Evolutionary conservation across 2,329 filamentous ascomycete species (phyloP), one percentile per base, ranked within the genome.

Genomic region (Apiospora hydei): DNA sequence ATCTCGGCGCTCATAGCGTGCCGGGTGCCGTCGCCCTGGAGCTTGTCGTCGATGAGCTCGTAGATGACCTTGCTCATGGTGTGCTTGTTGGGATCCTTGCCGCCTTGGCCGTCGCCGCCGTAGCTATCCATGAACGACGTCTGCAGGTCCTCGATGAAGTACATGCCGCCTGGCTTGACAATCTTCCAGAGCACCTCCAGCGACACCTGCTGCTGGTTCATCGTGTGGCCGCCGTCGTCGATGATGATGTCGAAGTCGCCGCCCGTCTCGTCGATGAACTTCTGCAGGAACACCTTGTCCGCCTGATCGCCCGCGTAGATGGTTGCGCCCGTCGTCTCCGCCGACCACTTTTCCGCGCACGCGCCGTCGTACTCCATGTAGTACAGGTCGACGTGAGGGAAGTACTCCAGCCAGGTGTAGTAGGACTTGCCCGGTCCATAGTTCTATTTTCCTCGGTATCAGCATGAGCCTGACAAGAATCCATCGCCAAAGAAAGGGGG

Each of bases 271-370:
- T 71, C 69, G 46, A 82, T 75, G 73, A 84, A 83, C 6, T 76
- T 71, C 8, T 80, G 72, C n/a, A 85, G 78, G 67, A 84, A 84
- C 0, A 69, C 66, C 3, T 75, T 73, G 69, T 84, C 80, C 8
- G 81, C 81, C 69, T 84, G 84, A 70, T 85, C 81, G 4, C 84
- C 82, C 6, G 80, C 75, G 73, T 81, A 84, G 53, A 85, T 81
- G 38, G 81, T 83, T 1, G 81, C 81, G 7, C 78, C 80, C 2
- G 75, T 76, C 1, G 77, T 82, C 30, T 82, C 80, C 67, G 77
- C 72, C 7, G 79, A 78, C 78, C 81, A 83, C 43, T 80, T 80
- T 43, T 78, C 73, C 4, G 80, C 83, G 70, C 83, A 85, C 4
- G 72, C 75, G 11, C 73, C 78, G 71, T 85, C 79, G 71, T 80